Base-by-base conservation (phyloP, 345 rosid species). In the Eucalyptus curtisii region DNA sequence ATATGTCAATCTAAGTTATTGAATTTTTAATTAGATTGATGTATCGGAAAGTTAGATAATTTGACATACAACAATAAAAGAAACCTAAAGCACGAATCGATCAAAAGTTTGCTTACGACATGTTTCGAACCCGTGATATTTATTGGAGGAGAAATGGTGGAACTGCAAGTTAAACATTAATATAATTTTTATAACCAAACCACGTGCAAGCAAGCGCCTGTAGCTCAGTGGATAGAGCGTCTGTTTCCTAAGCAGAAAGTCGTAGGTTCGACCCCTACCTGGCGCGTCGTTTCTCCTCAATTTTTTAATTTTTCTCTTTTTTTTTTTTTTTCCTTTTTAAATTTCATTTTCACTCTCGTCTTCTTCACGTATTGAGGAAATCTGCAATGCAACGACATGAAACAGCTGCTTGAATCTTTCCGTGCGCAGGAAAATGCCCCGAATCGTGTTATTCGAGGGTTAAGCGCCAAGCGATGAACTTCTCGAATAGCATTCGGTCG, bases 211-310 rank as follows among this genome's bases (percentile, higher is more conserved):
- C 7, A 4, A 33, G 96, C 96, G 95, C 96, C 92, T 94, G 97
- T 95, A 96, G 99, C 98, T 95, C 99, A 96, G 98, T 95, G 97
- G 97, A 96, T 96, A 96, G 97, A 96, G 99, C 98, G 96, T 96
- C 96, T 95, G 96, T 90, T 95, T 95, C 98, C 98, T 96, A 96
- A 96, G 98, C 96, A 94, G 98, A 95, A 95, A 95, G 99, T 89
- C 97, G 96, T 90, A 96, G 95, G 95, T 95, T 96, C 98, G 96
- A 95, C 95, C 99, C 97, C 97, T 94, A 90, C 94, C 96, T 93
- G 98, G 96, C 96, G 99, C 96, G 96, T 9, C 13, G 12, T 42
- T 4, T 55, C 45, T 53, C 30, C 22, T 4, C 14, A 5, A 4
- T 42, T 2, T 30, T 55, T 57, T 59, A 7, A 10, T 1, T 45